Evolutionary conservation across 2,329 filamentous ascomycete species (phyloP).

Genomic region (Botrytis aclada): DNA sequence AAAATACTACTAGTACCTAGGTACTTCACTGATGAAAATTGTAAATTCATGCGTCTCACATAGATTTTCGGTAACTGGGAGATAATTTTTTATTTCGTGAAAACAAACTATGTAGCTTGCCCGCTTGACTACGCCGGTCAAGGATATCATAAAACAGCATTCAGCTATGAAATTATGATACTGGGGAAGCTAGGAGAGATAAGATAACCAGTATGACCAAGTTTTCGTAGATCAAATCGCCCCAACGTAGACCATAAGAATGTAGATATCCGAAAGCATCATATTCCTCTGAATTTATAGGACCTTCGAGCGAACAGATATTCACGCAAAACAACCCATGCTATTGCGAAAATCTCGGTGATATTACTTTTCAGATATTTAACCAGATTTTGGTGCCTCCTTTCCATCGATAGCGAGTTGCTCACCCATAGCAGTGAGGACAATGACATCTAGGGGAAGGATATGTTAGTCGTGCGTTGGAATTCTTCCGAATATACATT

Average conservation of each 20-base stretch:
- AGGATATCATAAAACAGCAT: conserved; percentile 35
- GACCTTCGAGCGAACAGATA: conserved; percentile 24
- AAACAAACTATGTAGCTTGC: conserved; percentile 31
- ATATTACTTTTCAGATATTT: conserved; percentile 24
- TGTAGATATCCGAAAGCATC: conserved; percentile 36
- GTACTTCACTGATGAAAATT: background rate
- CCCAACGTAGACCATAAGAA: conserved; percentile 44
- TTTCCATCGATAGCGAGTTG: conserved; percentile 90
- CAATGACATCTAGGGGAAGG: conserved; percentile 67
- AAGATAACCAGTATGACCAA: conserved; percentile 44
- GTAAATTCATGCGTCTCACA: background rate
- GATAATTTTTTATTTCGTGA: conserved; percentile 33
- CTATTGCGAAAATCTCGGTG: conserved; percentile 29
- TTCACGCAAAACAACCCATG: conserved; percentile 33
- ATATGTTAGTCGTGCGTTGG: conserved; percentile 10
- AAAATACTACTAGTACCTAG: background rate
- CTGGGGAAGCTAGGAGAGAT: conserved; percentile 32
- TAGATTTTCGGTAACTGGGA: background rate
- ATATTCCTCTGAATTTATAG: conserved; percentile 30
- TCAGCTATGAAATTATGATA: conserved; percentile 33
- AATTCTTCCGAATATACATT: background rate
- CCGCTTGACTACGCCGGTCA: conserved; percentile 39
- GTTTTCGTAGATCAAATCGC: conserved; percentile 45
- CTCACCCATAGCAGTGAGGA: conserved; percentile 96
- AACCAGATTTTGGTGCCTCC: conserved; percentile 64